phyloP scores from a whole-genome alignment of 2,329 filamentous ascomycete species.

The Trichoderma gracile region DNA sequence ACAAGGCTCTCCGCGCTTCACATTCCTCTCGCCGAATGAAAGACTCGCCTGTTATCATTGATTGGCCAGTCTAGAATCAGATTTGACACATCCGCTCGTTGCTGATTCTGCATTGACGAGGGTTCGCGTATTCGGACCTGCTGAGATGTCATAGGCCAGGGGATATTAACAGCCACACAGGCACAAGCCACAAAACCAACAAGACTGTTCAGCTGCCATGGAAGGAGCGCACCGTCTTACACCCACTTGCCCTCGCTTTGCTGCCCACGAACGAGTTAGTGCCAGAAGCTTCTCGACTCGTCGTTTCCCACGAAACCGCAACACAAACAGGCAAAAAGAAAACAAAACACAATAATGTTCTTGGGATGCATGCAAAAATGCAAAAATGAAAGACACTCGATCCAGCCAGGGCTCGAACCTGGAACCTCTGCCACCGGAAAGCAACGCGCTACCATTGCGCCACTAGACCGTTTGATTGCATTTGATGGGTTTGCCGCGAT shows the following conservation, averaged over 20 bases:
- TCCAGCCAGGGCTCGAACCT: conserved; percentile 40
- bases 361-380: neutral
- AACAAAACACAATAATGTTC: neutral
- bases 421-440: conserved; percentile 41
- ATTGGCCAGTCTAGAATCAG: conserved; percentile 6
- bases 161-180: neutral
- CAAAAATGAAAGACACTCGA: conserved; percentile 26
- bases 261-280: conserved; percentile 5
- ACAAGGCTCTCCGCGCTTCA: neutral
- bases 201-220: neutral
- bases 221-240: neutral
- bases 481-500: neutral
- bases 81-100: neutral
- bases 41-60: neutral
- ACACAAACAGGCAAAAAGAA: neutral
- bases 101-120: neutral
- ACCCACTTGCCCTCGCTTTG: neutral
- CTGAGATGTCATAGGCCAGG: neutral
- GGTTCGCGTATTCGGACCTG: conserved; percentile 15
- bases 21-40: neutral
- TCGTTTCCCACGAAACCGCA: neutral
- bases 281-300: neutral
- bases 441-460: conserved; percentile 32
- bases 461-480: conserved; percentile 3
- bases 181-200: neutral